Conservation (phyloP, 106 monocot species). For the Allium fistulosum region DNA sequence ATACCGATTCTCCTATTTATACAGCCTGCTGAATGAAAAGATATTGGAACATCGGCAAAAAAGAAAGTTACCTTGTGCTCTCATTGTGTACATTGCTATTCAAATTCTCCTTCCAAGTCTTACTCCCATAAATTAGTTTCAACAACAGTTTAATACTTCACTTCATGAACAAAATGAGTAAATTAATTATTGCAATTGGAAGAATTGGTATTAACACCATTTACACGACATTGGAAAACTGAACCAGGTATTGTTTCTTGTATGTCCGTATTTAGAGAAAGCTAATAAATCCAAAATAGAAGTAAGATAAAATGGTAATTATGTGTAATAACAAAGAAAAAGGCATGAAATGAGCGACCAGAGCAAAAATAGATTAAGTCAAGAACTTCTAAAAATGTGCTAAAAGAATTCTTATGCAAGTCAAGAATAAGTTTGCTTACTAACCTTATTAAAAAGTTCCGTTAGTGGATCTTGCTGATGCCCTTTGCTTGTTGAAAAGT, state of each 20-base stretch:
- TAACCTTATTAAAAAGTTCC: constrained; percentile 32
- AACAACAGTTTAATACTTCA: too few relatives aligned
- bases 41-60: not conserved
- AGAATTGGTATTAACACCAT: constrained; percentile 1
- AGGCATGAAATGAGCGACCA: not conserved
- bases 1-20: not conserved
- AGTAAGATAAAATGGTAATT: not conserved
- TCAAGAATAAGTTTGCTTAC: too few relatives aligned
- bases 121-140: not conserved
- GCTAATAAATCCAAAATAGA: constrained; percentile 5
- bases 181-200: not conserved
- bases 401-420: not conserved
- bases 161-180: constrained; percentile 1
- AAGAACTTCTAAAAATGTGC: not conserved
- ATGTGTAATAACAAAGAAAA: not conserved
- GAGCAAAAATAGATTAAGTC: not conserved
- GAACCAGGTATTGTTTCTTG: not conserved
- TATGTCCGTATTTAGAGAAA: constrained; percentile 11
- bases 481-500: constrained; percentile 20
- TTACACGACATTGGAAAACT: not conserved
- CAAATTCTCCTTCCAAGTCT: constrained; percentile 21
- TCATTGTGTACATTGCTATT: constrained; percentile 3
- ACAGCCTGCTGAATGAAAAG: not conserved
- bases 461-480: constrained; percentile 16
- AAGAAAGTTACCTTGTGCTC: constrained; percentile 11